Evolutionary conservation across 163 green algal genomes (phyloP).

Genomic region (Chlamydomonas reinhardtii): DNA sequence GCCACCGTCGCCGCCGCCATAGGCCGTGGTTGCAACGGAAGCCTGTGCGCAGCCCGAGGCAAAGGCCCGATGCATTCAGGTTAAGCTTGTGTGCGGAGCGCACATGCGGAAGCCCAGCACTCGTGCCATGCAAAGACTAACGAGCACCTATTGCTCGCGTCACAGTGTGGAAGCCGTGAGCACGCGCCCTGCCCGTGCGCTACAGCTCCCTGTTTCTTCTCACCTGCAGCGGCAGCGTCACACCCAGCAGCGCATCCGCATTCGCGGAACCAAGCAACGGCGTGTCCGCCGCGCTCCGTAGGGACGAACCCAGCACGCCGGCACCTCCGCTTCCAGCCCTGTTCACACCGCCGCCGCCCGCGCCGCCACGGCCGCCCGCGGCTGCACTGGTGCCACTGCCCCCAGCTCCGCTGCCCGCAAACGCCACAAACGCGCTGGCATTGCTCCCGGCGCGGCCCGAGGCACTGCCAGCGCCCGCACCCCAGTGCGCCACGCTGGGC

Average conservation of each 20-base stretch:
- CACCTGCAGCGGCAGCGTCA: slow-evolving; percentile 21
- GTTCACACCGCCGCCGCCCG: background rate
- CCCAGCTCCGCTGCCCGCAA: background rate
- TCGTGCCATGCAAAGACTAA: no score
- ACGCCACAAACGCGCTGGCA: background rate
- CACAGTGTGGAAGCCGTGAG: no score
- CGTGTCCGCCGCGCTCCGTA: slow-evolving; percentile 5
- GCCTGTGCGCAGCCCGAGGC: no score
- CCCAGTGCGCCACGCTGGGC: background rate
- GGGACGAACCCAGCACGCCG: background rate
- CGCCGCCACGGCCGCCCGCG: background rate
- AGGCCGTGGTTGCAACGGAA: background rate
- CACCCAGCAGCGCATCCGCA: slow-evolving; percentile 15
- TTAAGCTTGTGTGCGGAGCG: no score
- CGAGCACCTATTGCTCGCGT: no score
- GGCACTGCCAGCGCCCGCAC: background rate
- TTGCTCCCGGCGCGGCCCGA: background rate
- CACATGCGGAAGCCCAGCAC: no score
- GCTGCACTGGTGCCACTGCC: background rate
- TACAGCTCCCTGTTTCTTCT: background rate
- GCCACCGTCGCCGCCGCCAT: background rate
- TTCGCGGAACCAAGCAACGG: slow-evolving; percentile 27
- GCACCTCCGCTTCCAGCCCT: background rate
- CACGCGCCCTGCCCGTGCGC: no score
- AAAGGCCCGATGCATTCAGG: no score